A percentile compares a stretch with the other conserved stretches of the same genome.
These are phyloP conservation scores for Ramaria sp. DNA, from an alignment of 768 basidiomycete species.

Conservation along the genomic window DNA sequence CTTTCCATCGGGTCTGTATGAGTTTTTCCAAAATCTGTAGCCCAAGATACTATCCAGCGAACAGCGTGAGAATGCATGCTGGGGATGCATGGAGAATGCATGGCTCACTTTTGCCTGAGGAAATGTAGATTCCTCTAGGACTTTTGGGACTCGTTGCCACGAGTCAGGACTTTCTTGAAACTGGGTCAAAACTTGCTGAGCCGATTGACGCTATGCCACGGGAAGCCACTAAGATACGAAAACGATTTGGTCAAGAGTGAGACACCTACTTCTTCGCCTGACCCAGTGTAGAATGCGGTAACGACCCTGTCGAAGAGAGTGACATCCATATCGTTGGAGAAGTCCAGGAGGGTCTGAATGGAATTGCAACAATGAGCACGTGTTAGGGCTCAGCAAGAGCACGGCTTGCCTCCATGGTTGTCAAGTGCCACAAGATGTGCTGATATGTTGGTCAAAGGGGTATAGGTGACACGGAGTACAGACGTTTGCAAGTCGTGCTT, in stretches of 20 bases:
- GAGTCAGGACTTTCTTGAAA: slow-evolving; percentile 94
- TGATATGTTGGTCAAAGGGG: neutral
- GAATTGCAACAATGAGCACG: neutral
- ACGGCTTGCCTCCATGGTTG: neutral
- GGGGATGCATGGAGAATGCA: neutral
- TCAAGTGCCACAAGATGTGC: neutral
- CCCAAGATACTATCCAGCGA: slow-evolving; percentile 69
- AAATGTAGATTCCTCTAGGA: slow-evolving; percentile 76
- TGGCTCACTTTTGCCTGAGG: slow-evolving; percentile 70
- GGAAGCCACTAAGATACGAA: slow-evolving; percentile 3
- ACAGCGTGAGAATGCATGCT: neutral
- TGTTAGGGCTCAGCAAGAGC: neutral
- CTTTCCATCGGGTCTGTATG: slow-evolving; percentile 92
- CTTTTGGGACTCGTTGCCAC: slow-evolving; percentile 94
- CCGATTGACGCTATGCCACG: slow-evolving; percentile 73
- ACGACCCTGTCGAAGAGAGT: slow-evolving; percentile 88
- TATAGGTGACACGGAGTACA: neutral
- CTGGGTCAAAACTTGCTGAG: slow-evolving; percentile 89
- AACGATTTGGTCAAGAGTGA: slow-evolving; percentile 4
- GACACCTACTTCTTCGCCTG: slow-evolving; percentile 67
- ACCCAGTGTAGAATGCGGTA: slow-evolving; percentile 80
- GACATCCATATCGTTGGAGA: slow-evolving; percentile 86
- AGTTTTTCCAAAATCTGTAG: slow-evolving; percentile 95
- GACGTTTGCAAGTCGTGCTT: neutral
- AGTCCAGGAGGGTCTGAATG: slow-evolving; percentile 77